Evolutionary conservation across 306 rosid genomes (phyloP).

Genomic region (Cotoneaster glaucophyllus): DNA sequence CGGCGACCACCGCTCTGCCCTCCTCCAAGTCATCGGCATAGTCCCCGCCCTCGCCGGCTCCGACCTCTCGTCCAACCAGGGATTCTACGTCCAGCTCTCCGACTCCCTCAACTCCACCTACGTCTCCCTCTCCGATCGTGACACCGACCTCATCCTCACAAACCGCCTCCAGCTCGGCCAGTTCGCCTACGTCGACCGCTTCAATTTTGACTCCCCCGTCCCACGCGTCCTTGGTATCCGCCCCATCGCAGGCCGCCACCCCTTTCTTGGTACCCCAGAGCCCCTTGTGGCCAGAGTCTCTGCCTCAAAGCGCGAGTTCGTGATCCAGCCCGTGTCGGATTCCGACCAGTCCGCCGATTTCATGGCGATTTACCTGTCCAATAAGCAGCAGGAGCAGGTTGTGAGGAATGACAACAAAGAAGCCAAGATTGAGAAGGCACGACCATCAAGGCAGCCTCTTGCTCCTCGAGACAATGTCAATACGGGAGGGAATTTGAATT

Average conservation of each 20-base stretch:
- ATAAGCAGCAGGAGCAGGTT: constrained; percentile 23
- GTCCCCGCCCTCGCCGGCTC: constrained; percentile 85
- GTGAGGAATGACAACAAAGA: constrained; percentile 13
- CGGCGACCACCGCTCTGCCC: constrained; percentile 96
- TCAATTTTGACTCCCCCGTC: constrained; percentile 63
- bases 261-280: constrained; percentile 65
- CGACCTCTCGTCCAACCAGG: constrained; percentile 83
- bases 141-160: constrained; percentile 76
- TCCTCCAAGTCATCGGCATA: constrained; percentile 84
- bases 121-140: constrained; percentile 70
- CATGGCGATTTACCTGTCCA: constrained; percentile 47
- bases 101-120: constrained; percentile 92
- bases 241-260: constrained; percentile 75
- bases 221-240: constrained; percentile 67
- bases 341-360: constrained; percentile 60
- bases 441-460: constrained; percentile 48
- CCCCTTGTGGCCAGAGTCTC: constrained; percentile 59
- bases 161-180: constrained; percentile 89
- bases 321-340: constrained; percentile 70
- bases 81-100: constrained; percentile 87
- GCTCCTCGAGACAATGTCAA: constrained; percentile 57
- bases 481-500: constrained; percentile 12
- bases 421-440: constrained; percentile 24
- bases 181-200: constrained; percentile 74
- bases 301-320: constrained; percentile 51